Base-by-base conservation (phyloP, 495 filamentous ascomycete genomes). In the Extremus antarcticus region DNA sequence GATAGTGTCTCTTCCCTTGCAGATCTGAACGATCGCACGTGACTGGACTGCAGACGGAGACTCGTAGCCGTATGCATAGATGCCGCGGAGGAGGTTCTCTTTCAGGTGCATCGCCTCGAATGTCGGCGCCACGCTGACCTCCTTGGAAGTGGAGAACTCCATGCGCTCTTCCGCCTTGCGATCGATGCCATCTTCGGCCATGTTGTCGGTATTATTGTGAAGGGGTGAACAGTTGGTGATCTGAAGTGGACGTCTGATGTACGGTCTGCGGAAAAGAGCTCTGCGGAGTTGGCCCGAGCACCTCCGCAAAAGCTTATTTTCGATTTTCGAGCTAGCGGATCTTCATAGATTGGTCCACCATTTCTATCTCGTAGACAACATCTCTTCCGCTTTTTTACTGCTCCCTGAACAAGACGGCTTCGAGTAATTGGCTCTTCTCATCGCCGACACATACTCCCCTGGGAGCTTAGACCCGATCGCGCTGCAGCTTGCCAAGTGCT, bases 11-110 rank as follows among this genome's bases (percentile, higher is more conserved):
- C 90, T 88, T 57, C 91, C 92, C 75, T 95, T 97, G 80, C 90
- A 96, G 66, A 98, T 90, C 71, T 96, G 91, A 59, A 97, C 90
- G 66, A 98, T 98, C 55, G 94, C 92, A 64, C 92, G 85, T 43
- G 89, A 94, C 72, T 98, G 92, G 17, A 98, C 90, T 3, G 92
- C 92, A 3, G 92, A 98, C 0, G 92, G 92, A 0, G 89, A 94
- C 67, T 98, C 92, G 70, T 95, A 98, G 48, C 92, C 92, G 62
- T 99, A 99, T 17, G 92, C 92, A 68, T 99, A 99, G 68, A 99
- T 90, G 64, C 92, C 92, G 54, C 92, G 89, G 57, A 97, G 84
- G 23, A 98, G 84, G 67, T 88, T 94, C 68, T 97, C 88, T 70
- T 98, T 98, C 68, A 98, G 70, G 66, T 88, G 82, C 86, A 88